phyloP scores from a whole-genome alignment of 495 filamentous ascomycete species.

The Lasiosphaeria hispida region DNA sequence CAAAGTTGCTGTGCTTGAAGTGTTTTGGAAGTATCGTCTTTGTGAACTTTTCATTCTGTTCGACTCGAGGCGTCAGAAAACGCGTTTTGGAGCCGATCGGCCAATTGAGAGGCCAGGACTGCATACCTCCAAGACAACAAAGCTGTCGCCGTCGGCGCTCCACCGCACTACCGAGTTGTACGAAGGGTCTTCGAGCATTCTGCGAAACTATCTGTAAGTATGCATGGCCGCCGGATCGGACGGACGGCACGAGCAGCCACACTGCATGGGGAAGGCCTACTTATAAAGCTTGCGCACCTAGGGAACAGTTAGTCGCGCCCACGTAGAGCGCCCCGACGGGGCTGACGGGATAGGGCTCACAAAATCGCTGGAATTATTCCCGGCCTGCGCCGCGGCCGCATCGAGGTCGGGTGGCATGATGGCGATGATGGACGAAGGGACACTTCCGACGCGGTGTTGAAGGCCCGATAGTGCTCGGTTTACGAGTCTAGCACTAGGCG shows the following conservation, averaged over 20 bases:
- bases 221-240: constrained; percentile 13
- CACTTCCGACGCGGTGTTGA: neutral
- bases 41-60: constrained; percentile 95
- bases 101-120: neutral
- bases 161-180: constrained; percentile 92
- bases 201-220: constrained; percentile 42
- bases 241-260: constrained; percentile 9
- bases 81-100: constrained; percentile 8
- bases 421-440: constrained; percentile 7
- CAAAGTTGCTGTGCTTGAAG: constrained; percentile 99
- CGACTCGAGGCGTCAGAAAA: neutral
- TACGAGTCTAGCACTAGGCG: neutral
- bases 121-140: constrained; percentile 92
- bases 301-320: neutral
- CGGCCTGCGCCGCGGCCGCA: constrained; percentile 37
- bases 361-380: constrained; percentile 51
- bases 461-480: neutral
- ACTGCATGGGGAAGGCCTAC: constrained; percentile 50
- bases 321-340: constrained; percentile 2
- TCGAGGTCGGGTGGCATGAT: constrained; percentile 46
- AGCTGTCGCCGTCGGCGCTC: constrained; percentile 92
- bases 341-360: constrained; percentile 30
- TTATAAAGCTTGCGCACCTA: constrained; percentile 99
- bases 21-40: constrained; percentile 96
- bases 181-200: constrained; percentile 95